Conservation (phyloP, 1,139 yeast genomes). For the Trichomonascaceae sp. region DNA sequence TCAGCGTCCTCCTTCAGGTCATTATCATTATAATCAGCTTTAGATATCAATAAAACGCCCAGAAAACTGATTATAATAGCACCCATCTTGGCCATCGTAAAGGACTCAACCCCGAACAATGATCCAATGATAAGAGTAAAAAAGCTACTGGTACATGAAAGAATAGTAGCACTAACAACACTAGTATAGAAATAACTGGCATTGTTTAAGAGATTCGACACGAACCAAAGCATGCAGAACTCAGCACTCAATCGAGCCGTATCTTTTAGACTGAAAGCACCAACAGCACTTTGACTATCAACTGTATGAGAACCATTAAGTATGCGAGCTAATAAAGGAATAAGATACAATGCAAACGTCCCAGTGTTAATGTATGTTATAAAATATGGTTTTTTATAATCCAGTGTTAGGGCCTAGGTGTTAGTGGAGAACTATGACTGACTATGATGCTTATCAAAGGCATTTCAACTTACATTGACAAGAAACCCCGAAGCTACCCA, state of each 20-base stretch:
- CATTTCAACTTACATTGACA: conserved; percentile 46
- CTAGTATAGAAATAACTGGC: conserved; percentile 82
- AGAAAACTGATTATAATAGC: conserved; percentile 67
- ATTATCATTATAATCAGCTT: conserved; percentile 37
- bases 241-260: conserved; percentile 58
- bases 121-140: conserved; percentile 86
- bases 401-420: conserved; percentile 45
- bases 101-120: conserved; percentile 59
- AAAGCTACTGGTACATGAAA: conserved; percentile 87
- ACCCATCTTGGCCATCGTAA: conserved; percentile 56
- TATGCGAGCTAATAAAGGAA: conserved; percentile 41
- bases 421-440: background rate
- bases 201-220: conserved; percentile 83
- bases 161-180: conserved; percentile 87
- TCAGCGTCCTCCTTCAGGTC: conserved; percentile 27
- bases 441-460: background rate
- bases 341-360: conserved; percentile 68
- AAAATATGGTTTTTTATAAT: conserved; percentile 85
- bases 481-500: conserved; percentile 89
- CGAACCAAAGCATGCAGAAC: conserved; percentile 83
- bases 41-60: conserved; percentile 77
- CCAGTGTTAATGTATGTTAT: conserved; percentile 89
- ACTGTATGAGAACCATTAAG: conserved; percentile 6
- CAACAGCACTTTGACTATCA: conserved; percentile 1
- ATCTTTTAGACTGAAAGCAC: conserved; percentile 26